A percentile compares a stretch with the other conserved stretches of the same genome.
Conservation (phyloP, 352 stramenopile genomes). For the Phytophthora syringae region DNA sequence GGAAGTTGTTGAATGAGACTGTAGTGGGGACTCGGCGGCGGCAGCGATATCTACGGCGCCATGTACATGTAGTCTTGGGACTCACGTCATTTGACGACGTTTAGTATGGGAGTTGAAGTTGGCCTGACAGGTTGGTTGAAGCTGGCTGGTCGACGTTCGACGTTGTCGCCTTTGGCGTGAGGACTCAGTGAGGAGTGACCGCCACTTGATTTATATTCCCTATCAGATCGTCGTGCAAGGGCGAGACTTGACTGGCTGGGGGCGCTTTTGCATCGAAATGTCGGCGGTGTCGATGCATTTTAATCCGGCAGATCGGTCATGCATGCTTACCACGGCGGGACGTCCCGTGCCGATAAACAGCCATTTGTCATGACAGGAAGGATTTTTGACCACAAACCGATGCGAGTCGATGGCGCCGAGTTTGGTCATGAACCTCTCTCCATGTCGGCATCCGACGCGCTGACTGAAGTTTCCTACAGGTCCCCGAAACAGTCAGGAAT, state of each 20-base stretch:
- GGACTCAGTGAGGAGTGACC: too few relatives aligned
- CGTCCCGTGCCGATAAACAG: background rate
- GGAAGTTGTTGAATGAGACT: conserved; percentile 33
- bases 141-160: conserved; percentile 18
- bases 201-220: conserved; percentile 39
- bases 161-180: conserved; percentile 1
- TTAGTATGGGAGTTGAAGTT: conserved; percentile 31
- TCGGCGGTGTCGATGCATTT: conserved; percentile 10
- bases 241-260: background rate
- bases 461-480: conserved; percentile 25
- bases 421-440: too few relatives aligned
- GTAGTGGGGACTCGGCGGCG: background rate
- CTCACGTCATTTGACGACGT: conserved; percentile 11
- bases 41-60: background rate
- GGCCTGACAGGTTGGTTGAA: conserved; percentile 28
- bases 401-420: background rate
- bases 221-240: background rate
- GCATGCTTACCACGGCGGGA: conserved; percentile 25
- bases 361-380: background rate
- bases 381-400: background rate
- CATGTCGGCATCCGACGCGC: too few relatives aligned
- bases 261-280: background rate
- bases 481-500: conserved; percentile 11
- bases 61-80: too few relatives aligned
- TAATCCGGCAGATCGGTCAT: conserved; percentile 26